Percentiles rank a stretch among this genome's conserved stretches.
Evolutionary conservation across 2,329 filamentous ascomycete species (phyloP).

Genomic region (Phialemoniopsis sp.): DNA sequence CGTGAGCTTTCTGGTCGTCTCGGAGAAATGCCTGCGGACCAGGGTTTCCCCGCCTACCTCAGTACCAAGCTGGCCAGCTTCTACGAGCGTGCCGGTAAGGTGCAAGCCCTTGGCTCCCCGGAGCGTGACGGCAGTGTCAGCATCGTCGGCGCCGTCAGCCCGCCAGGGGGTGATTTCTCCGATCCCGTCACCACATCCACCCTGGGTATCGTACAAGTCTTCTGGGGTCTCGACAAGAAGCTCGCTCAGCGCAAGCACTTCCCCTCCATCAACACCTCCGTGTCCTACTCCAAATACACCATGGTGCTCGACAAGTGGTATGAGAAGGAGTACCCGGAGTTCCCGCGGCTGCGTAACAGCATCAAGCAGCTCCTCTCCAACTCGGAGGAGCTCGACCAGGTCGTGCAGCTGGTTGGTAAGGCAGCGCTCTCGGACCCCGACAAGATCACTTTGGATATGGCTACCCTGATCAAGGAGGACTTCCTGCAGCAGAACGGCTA

Average conservation of each 20-base stretch:
- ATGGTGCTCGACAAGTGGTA: slow-evolving; percentile 87
- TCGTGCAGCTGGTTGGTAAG: slow-evolving; percentile 97
- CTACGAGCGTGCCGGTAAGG: slow-evolving; percentile 95
- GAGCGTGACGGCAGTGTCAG: slow-evolving; percentile 89
- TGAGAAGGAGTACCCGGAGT: slow-evolving; percentile 88
- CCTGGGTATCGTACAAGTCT: slow-evolving; percentile 96
- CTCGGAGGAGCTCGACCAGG: slow-evolving; percentile 96
- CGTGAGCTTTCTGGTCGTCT: slow-evolving; percentile 98
- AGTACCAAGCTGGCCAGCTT: slow-evolving; percentile 96
- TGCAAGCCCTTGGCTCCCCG: slow-evolving; percentile 81
- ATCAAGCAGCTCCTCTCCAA: slow-evolving; percentile 92
- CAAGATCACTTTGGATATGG: slow-evolving; percentile 96
- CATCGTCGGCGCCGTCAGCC: slow-evolving; percentile 95
- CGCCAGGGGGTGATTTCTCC: slow-evolving; percentile 97
- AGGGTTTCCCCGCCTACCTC: slow-evolving; percentile 98
- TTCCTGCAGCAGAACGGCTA: slow-evolving; percentile 99
- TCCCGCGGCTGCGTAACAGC: slow-evolving; percentile 86
- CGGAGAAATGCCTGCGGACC: slow-evolving; percentile 99
- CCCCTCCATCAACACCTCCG: slow-evolving; percentile 92
- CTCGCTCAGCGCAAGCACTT: slow-evolving; percentile 98
- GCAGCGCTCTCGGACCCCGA: slow-evolving; percentile 92
- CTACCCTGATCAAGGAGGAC: slow-evolving; percentile 91
- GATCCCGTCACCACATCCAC: slow-evolving; percentile 94
- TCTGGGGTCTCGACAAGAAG: slow-evolving; percentile 99
- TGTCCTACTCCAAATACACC: slow-evolving; percentile 97